These are phyloP conservation scores for Gilbertella persicaria DNA, from an alignment of 371 early-diverging fungal species.

Conservation along the genomic window DNA sequence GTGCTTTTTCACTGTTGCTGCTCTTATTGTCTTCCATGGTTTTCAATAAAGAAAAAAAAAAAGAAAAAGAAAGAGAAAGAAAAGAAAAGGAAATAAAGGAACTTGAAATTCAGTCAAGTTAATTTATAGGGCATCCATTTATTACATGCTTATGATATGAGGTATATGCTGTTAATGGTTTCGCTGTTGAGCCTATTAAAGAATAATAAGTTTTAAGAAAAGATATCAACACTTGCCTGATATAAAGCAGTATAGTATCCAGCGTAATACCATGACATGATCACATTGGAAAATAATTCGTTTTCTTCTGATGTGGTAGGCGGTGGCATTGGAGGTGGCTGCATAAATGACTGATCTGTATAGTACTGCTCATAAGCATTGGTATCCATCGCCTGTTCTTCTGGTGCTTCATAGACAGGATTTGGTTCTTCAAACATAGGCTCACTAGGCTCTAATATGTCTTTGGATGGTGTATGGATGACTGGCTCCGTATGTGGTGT, in stretches of 20 bases:
- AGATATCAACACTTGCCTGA: too few species aligned
- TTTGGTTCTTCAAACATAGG: not conserved
- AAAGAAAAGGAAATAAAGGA: conserved; percentile 1
- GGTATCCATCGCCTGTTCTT: not conserved
- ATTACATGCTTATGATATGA: too few species aligned
- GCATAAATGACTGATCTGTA: not conserved
- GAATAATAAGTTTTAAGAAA: too few species aligned
- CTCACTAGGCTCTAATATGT: not conserved
- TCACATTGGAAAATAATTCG: conserved; percentile 47
- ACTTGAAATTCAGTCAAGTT: too few species aligned
- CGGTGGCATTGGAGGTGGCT: conserved; percentile 8
- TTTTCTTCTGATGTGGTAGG: conserved; percentile 1
- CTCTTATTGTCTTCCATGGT: conserved; percentile 64
- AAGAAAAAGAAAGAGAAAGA: conserved; percentile 10
- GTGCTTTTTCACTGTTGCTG: conserved; percentile 38
- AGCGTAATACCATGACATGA: conserved; percentile 79
- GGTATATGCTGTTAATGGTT: too few species aligned
- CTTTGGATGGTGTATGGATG: not conserved
- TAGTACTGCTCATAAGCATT: not conserved
- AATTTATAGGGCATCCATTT: too few species aligned
- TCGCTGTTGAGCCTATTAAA: too few species aligned
- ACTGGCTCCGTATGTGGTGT: not conserved
- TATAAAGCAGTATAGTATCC: conserved; percentile 79
- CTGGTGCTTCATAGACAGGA: not conserved
- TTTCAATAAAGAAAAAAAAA: conserved; percentile 3